Percentiles rank a stretch among this genome's conserved stretches.
phyloP scores from a whole-genome alignment of 495 filamentous ascomycete genomes.

The Lophiostoma macrostomum region DNA sequence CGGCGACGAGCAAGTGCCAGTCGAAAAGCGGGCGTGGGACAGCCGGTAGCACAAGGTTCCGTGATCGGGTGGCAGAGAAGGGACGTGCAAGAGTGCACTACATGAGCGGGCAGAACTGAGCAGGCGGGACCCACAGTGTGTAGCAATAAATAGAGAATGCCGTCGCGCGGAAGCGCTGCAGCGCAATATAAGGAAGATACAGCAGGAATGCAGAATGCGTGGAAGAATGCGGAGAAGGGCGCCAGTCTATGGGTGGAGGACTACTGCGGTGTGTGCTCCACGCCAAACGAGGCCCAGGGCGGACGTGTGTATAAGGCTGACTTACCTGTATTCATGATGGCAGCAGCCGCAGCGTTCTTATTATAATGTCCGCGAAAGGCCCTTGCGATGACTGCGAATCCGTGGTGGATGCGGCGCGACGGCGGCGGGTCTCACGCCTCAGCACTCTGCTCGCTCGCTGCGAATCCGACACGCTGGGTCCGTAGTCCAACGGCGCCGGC shows the following conservation, averaged over 20 bases:
- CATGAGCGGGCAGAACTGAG: slow-evolving; percentile 23
- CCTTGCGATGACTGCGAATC: slow-evolving; percentile 8
- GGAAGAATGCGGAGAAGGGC: slow-evolving; percentile 30
- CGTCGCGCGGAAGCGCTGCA: slow-evolving; percentile 15
- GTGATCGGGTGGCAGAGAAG: slow-evolving; percentile 30
- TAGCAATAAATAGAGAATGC: slow-evolving; percentile 28
- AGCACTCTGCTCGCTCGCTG: slow-evolving; percentile 3
- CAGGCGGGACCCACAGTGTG: slow-evolving; percentile 24
- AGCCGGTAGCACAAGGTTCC: slow-evolving; percentile 29
- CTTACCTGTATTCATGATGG: slow-evolving; percentile 36
- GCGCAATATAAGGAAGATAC: slow-evolving; percentile 19
- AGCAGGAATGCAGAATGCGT: slow-evolving; percentile 16
- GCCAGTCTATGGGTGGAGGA: slow-evolving; percentile 21
- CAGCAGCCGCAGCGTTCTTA: slow-evolving; percentile 13
- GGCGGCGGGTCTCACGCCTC: slow-evolving; percentile 16
- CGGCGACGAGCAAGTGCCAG: slow-evolving; percentile 12
- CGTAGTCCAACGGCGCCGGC: slow-evolving; percentile 27
- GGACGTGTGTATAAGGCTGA: slow-evolving; percentile 30
- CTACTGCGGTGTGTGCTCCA: slow-evolving; percentile 19
- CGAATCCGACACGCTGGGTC: slow-evolving; percentile 28
- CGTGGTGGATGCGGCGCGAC: background rate
- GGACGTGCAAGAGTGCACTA: slow-evolving; percentile 34
- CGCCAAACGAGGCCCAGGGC: slow-evolving; percentile 14
- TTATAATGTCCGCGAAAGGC: slow-evolving; percentile 21
- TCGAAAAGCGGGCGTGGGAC: slow-evolving; percentile 24